These are phyloP conservation scores for Phytophthora sp. DNA, from an alignment of 352 stramenopile species.

Conservation along the genomic window DNA sequence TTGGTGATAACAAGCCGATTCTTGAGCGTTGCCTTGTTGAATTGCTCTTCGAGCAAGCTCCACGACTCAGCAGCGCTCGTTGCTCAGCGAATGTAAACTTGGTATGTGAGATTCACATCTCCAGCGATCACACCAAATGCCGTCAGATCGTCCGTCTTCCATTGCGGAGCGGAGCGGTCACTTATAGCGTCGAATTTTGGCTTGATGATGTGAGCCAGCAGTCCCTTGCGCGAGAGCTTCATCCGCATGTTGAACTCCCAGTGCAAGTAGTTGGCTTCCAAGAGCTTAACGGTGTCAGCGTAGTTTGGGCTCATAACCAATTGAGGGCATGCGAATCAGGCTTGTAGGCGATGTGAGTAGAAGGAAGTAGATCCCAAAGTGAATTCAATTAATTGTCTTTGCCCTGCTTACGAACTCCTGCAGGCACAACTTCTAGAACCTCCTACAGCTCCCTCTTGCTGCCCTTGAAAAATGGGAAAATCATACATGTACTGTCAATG, in stretches of 20 bases:
- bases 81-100: constrained; percentile 19
- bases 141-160: constrained; percentile 28
- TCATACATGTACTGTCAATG: no score
- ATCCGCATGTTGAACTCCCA: constrained; percentile 13
- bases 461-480: no score
- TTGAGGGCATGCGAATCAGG: no score
- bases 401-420: no score
- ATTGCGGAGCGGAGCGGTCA: background rate
- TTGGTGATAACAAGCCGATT: constrained; percentile 22
- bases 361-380: no score
- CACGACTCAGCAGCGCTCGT: constrained; percentile 5
- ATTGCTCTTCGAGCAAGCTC: constrained; percentile 15
- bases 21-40: constrained; percentile 29
- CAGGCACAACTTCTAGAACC: no score
- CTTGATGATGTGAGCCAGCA: background rate
- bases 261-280: constrained; percentile 7
- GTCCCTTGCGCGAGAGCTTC: constrained; percentile 1
- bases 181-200: background rate
- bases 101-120: constrained; percentile 11
- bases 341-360: no score
- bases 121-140: constrained; percentile 21
- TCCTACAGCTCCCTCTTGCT: no score
- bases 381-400: no score
- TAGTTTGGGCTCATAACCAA: constrained; percentile 16
- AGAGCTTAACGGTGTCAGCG: constrained; percentile 4